Percentiles rank a stretch among this genome's conserved stretches.
phyloP scores from a whole-genome alignment of 805 yeast genomes.

The Pichia rugopelliculosa region DNA sequence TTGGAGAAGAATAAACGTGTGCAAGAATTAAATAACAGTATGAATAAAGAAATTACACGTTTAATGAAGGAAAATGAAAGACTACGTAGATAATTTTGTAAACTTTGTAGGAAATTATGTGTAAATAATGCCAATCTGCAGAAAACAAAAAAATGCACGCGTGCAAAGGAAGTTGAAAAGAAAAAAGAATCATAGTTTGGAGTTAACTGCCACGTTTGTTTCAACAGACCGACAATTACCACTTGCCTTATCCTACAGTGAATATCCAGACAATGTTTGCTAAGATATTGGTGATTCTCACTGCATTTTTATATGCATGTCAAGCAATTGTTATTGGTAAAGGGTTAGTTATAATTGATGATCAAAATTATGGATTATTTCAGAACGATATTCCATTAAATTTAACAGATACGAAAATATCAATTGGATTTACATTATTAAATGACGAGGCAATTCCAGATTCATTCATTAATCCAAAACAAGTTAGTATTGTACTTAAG shows the following conservation, averaged over 20 bases:
- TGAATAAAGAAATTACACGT: conserved; percentile 22
- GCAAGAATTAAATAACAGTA: conserved; percentile 20
- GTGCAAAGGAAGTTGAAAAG: neutral
- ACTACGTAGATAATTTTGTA: neutral
- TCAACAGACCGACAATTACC: no score
- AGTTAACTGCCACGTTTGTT: neutral
- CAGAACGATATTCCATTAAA: conserved; percentile 9
- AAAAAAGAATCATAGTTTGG: neutral
- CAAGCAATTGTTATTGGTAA: conserved; percentile 10
- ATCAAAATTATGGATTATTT: conserved; percentile 7
- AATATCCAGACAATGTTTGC: neutral
- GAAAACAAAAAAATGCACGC: no score
- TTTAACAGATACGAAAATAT: conserved; percentile 13
- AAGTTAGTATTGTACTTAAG: conserved; percentile 21
- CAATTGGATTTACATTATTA: conserved; percentile 15
- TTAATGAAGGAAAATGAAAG: conserved; percentile 16
- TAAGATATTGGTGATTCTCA: neutral
- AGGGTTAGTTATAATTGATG: conserved; percentile 15
- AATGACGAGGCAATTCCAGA: neutral
- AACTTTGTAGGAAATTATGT: no score
- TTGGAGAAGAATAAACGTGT: conserved; percentile 27
- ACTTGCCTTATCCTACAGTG: no score
- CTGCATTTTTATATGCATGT: neutral
- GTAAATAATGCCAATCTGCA: no score
- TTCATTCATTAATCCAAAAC: conserved; percentile 16